These are phyloP conservation scores for Trichodelitschia bisporula DNA, from an alignment of 495 filamentous ascomycete species.

Conservation along the genomic window DNA sequence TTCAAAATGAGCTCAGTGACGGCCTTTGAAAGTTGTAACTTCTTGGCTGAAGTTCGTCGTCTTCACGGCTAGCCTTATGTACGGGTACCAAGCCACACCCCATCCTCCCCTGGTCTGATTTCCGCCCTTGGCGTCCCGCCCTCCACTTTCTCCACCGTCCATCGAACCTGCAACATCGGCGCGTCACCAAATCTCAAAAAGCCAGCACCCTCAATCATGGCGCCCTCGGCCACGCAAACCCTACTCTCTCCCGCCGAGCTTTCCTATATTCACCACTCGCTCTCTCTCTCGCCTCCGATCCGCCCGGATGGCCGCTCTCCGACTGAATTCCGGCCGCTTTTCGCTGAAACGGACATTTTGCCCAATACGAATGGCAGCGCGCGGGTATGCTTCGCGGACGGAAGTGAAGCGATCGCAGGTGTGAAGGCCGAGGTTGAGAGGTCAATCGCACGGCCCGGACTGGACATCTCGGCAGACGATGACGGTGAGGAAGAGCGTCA, in stretches of 20 bases:
- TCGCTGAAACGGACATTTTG: conserved; percentile 73
- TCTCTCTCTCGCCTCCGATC: conserved; percentile 54
- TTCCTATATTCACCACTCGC: conserved; percentile 79
- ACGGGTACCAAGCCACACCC: no score
- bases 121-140: neutral
- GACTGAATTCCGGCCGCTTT: conserved; percentile 70
- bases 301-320: conserved; percentile 68
- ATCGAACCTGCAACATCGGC: neutral
- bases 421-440: conserved; percentile 83
- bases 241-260: conserved; percentile 88
- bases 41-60: no score
- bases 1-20: no score
- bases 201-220: conserved; percentile 11
- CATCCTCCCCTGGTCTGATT: neutral
- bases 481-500: conserved; percentile 13
- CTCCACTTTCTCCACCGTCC: neutral
- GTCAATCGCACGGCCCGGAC: conserved; percentile 5
- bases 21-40: no score
- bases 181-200: conserved; percentile 1
- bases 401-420: conserved; percentile 83
- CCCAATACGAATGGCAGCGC: conserved; percentile 80
- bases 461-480: conserved; percentile 11
- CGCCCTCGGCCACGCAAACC: conserved; percentile 9
- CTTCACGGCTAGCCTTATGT: no score
- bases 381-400: conserved; percentile 80